Conservation (phyloP, 164 flowering plant species). For the Annona squamosa region DNA sequence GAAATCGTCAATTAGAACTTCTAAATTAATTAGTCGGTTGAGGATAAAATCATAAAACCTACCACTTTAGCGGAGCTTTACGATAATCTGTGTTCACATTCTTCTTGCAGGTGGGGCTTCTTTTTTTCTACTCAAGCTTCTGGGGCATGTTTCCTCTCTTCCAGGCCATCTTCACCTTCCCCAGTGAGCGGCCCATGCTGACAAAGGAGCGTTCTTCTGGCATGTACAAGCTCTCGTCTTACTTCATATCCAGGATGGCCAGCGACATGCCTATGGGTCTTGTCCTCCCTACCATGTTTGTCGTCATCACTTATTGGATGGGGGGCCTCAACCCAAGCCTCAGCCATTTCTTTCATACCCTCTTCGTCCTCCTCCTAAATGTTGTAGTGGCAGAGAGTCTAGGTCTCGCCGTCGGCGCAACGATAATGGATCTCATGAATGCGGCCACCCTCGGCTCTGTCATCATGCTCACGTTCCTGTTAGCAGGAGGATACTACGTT, state of each 20-base stretch:
- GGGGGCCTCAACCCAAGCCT: conserved; percentile 45
- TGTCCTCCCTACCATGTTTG: conserved; percentile 55
- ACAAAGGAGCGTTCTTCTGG: conserved; percentile 50
- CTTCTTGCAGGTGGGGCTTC: conserved; percentile 37
- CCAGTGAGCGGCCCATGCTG: conserved; percentile 50
- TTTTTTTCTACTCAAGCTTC: conserved; percentile 52
- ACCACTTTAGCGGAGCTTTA: background rate
- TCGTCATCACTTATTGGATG: conserved; percentile 63
- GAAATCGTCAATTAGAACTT: no score
- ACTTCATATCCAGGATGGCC: conserved; percentile 42
- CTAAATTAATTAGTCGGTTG: no score
- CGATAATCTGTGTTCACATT: background rate
- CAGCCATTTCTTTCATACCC: conserved; percentile 28
- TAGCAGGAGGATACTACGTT: conserved; percentile 65
- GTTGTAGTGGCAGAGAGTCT: conserved; percentile 62
- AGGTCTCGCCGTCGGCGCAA: conserved; percentile 70
- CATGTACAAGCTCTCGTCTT: conserved; percentile 70
- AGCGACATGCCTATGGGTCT: conserved; percentile 80
- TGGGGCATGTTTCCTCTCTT: conserved; percentile 69
- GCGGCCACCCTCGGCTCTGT: conserved; percentile 55
- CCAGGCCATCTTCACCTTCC: conserved; percentile 32
- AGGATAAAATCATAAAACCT: background rate
- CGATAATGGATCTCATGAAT: conserved; percentile 47
- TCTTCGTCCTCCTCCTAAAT: conserved; percentile 32
- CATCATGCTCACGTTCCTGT: conserved; percentile 42